Base-by-base conservation (phyloP, 306 rosid genomes). In the Cicer arietinum region DNA sequence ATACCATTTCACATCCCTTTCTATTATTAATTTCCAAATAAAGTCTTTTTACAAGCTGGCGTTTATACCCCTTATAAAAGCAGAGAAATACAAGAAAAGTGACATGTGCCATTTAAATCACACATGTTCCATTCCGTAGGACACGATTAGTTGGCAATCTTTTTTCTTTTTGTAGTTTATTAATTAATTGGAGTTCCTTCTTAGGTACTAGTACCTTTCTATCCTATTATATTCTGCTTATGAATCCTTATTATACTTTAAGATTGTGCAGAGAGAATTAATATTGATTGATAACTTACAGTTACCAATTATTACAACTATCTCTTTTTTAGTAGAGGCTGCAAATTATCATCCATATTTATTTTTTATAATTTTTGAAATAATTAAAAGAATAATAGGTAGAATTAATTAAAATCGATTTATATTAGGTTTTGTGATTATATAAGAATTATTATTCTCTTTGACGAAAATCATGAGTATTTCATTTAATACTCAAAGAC, bases 51-150 rank as follows among this genome's bases (percentile, higher is more conserved):
- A 54, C 83, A 51, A 70, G 75, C 84, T 75, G 83, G 75, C 81
- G 6, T 50, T 61, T 53, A 30, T 30, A 46, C 18, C 50, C 84
- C 73, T 58, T 72, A n/a, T 5, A n/a, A 78, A 48, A 65, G 81
- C 52, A n/a, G 64, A 76, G 30, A 40, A 3, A 40, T 13, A 7
- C 13, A 59, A 57, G 45, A 70, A 64, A 76, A 51, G 79, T 71
- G 64, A 18, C 69, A 75, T 50, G 77, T 83, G 83, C 66, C 58
- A 16, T 59, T 68, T 66, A 22, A 18, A 72, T 54, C n/a, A 59
- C 30, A 14, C 10, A 66, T 5, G 12, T 76, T 60, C 60, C 43
- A 71, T 70, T 45, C 54, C 67, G n/a, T 30, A 41, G 46, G 73
- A 14, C 52, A 67, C 11, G 53, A 74, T 56, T 42, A 63, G 61